phyloP scores from a whole-genome alignment of 2,329 filamentous ascomycete species.

The Fusarium sp. region DNA sequence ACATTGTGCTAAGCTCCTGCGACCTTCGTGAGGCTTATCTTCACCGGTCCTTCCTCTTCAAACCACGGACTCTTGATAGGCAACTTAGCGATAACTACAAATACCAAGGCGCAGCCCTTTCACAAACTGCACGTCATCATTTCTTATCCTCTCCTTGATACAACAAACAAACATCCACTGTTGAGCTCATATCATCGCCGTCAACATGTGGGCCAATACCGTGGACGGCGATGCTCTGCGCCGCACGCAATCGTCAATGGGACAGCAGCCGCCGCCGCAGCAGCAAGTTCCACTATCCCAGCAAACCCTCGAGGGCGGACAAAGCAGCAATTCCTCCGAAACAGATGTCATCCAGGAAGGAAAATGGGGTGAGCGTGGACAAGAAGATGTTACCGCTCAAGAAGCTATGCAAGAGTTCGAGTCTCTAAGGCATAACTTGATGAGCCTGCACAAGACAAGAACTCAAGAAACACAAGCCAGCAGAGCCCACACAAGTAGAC shows the following conservation, averaged over 20 bases:
- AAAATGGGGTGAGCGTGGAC: slow-evolving; percentile 57
- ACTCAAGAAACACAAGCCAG: slow-evolving; percentile 55
- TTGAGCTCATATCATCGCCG: background rate
- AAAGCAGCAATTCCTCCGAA: slow-evolving; percentile 39
- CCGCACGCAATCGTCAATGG: slow-evolving; percentile 51
- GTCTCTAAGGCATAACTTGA: slow-evolving; percentile 54
- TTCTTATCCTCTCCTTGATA: background rate
- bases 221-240: slow-evolving; percentile 54
- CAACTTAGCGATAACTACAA: slow-evolving; percentile 19
- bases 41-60: slow-evolving; percentile 15
- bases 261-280: slow-evolving; percentile 30
- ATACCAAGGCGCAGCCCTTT: slow-evolving; percentile 8
- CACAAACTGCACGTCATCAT: slow-evolving; percentile 2
- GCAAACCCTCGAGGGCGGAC: slow-evolving; percentile 39
- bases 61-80: slow-evolving; percentile 11
- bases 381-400: slow-evolving; percentile 53
- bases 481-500: slow-evolving; percentile 21
- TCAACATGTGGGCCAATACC: slow-evolving; percentile 54
- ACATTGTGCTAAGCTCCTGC: slow-evolving; percentile 14
- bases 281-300: slow-evolving; percentile 30
- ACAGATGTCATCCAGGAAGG: slow-evolving; percentile 38
- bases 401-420: slow-evolving; percentile 57
- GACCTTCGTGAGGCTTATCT: slow-evolving; percentile 22
- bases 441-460: slow-evolving; percentile 54
- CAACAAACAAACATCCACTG: background rate